These are phyloP conservation scores for Pseudogymnoascus destructans DNA, from an alignment of 2,329 filamentous ascomycete genomes.

Conservation along the genomic window DNA sequence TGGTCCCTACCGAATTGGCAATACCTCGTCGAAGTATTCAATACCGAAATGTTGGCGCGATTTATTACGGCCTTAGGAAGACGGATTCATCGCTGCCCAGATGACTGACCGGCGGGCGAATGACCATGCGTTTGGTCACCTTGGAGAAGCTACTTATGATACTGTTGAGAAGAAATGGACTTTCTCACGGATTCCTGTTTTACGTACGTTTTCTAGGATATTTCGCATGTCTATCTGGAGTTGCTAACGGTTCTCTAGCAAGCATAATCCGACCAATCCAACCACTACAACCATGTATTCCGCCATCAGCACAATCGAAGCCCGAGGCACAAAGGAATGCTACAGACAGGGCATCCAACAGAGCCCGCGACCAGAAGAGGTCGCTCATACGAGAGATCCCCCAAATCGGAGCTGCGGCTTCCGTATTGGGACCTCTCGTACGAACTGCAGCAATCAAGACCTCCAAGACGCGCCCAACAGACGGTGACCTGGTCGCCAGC, in stretches of 20 bases:
- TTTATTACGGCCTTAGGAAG: slow-evolving; percentile 10
- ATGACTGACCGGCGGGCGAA: slow-evolving; percentile 37
- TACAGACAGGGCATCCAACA: not conserved
- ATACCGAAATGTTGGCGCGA: slow-evolving; percentile 20
- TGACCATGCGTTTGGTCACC: slow-evolving; percentile 40
- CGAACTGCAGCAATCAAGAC: not conserved
- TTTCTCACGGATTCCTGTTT: slow-evolving; percentile 19
- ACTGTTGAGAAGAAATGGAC: slow-evolving; percentile 23
- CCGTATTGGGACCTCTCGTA: not conserved
- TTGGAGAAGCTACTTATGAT: slow-evolving; percentile 36
- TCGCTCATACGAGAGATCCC: not conserved
- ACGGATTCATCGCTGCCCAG: slow-evolving; percentile 27
- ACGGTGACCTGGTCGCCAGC: not conserved
- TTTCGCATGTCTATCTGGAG: not conserved
- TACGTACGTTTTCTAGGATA: slow-evolving; percentile 14
- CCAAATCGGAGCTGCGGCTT: not conserved
- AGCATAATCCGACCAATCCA: slow-evolving; percentile 20
- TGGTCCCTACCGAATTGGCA: not conserved
- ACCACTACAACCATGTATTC: slow-evolving; percentile 19
- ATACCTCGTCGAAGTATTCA: not conserved
- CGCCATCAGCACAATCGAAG: slow-evolving; percentile 16
- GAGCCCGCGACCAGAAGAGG: not conserved
- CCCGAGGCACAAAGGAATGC: slow-evolving; percentile 5
- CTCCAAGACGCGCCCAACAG: not conserved
- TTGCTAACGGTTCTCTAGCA: slow-evolving; percentile 16